A percentile compares a stretch with the other conserved stretches of the same genome.
phyloP scores from a whole-genome alignment of 176 grass and related monocot species.

The Sorghum bicolor region DNA sequence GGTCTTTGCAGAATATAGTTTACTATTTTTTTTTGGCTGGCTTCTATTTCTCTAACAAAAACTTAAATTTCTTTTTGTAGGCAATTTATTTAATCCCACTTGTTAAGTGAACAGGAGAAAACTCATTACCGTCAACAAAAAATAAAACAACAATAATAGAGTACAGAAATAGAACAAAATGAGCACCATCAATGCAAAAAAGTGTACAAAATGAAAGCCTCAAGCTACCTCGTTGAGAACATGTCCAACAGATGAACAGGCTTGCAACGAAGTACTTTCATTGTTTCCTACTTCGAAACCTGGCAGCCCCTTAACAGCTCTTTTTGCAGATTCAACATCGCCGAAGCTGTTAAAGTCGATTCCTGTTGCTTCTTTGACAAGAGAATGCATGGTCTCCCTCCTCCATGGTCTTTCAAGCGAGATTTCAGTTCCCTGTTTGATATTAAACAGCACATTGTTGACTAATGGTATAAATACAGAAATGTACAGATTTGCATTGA shows the following conservation, averaged over 20 bases:
- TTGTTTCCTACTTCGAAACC: slow-evolving; percentile 44
- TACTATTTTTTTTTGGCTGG: background rate
- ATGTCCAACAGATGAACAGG: slow-evolving; percentile 85
- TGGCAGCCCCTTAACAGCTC: slow-evolving; percentile 47
- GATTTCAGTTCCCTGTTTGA: slow-evolving; percentile 79
- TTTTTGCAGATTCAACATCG: slow-evolving; percentile 73
- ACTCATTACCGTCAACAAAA: background rate
- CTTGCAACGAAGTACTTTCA: slow-evolving; percentile 50
- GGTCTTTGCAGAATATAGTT: slow-evolving; percentile 1
- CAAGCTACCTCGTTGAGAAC: slow-evolving; percentile 81
- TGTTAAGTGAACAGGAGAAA: background rate
- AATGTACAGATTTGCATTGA: background rate
- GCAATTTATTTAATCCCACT: background rate
- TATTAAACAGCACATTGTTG: slow-evolving; percentile 25
- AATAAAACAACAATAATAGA: background rate
- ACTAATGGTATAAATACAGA: background rate
- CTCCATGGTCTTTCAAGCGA: slow-evolving; percentile 90
- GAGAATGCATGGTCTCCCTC: slow-evolving; percentile 94
- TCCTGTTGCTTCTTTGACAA: slow-evolving; percentile 89
- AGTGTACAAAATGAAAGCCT: slow-evolving; percentile 10
- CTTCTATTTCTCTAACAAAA: background rate
- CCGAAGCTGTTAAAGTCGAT: slow-evolving; percentile 70
- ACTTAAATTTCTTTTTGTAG: background rate
- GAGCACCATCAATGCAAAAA: background rate
- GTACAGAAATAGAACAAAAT: background rate